Evolutionary conservation across 305 asterid genomes (phyloP).

Genomic region (Ilex paraguariensis): DNA sequence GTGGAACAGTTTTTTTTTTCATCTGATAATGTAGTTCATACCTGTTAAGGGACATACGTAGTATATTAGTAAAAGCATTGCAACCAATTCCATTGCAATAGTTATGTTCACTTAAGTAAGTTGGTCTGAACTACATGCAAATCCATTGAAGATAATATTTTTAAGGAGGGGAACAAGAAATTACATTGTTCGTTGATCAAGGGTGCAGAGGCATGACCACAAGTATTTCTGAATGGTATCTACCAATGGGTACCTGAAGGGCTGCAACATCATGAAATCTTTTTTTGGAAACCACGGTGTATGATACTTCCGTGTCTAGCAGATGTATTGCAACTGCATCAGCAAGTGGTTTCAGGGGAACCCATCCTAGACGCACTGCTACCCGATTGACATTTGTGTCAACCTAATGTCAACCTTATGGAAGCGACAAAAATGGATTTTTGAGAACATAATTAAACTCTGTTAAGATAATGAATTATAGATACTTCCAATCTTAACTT

Average conservation of each 20-base stretch:
- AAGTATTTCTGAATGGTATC: slow-evolving; percentile 92
- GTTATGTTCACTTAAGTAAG: too few relatives aligned
- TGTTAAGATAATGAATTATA: neutral
- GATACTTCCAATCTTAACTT: slow-evolving; percentile 27
- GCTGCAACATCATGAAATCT: slow-evolving; percentile 13
- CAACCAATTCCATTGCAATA: too few relatives aligned
- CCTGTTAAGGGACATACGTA: slow-evolving; percentile 29
- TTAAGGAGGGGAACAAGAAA: neutral
- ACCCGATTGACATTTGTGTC: slow-evolving; percentile 99
- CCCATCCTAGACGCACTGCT: slow-evolving; percentile 99
- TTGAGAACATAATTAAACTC: slow-evolving; percentile 23
- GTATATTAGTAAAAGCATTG: neutral
- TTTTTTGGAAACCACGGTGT: neutral
- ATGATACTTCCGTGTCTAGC: slow-evolving; percentile 74
- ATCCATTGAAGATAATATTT: too few relatives aligned
- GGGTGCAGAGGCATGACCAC: slow-evolving; percentile 99
- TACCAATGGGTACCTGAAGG: slow-evolving; percentile 78
- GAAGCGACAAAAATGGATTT: too few relatives aligned
- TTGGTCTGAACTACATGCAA: too few relatives aligned
- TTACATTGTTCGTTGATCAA: slow-evolving; percentile 95
- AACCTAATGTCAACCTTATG: slow-evolving; percentile 91
- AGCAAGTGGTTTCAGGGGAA: slow-evolving; percentile 97
- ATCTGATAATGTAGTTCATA: slow-evolving; percentile 63
- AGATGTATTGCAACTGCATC: slow-evolving; percentile 94
- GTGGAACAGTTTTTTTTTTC: too few relatives aligned